Evolutionary conservation across 148 eudicot genomes (phyloP).

Genomic region (Polygonum aviculare): DNA sequence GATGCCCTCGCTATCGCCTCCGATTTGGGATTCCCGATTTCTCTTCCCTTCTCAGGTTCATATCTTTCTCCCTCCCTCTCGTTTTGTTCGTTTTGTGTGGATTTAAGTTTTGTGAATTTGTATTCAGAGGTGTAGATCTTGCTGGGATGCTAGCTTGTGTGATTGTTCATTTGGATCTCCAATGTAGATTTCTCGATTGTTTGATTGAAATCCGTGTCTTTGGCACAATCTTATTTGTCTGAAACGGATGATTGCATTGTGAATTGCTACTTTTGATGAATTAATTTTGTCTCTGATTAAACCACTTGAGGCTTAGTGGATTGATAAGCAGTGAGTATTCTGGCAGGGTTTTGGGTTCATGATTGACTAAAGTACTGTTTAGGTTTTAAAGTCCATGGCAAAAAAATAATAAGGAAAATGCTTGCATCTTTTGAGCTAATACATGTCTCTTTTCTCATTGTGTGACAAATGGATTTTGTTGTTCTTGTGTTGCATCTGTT

Average conservation of each 20-base stretch:
- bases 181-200: not conserved
- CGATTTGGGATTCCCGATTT: conserved; percentile 46
- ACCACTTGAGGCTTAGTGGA: not conserved
- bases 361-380: not conserved
- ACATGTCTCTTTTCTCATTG: not conserved
- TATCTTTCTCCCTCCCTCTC: not conserved
- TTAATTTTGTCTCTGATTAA: not conserved
- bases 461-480: not conserved
- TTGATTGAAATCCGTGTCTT: not conserved
- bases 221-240: not conserved
- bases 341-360: conserved; percentile 4
- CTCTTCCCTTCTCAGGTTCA: conserved; percentile 46
- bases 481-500: not conserved
- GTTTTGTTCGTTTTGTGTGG: not conserved
- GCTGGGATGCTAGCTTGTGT: not conserved
- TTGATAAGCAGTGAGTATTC: not conserved
- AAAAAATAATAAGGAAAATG: not conserved
- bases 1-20: conserved; percentile 68
- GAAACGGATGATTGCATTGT: not conserved
- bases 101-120: not conserved
- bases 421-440: not conserved
- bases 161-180: not conserved
- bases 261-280: too few species aligned
- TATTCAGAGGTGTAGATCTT: conserved; percentile 10
- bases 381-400: not conserved